These are phyloP conservation scores for Saururus chinensis DNA, from an alignment of 164 flowering plant species.

Conservation along the genomic window DNA sequence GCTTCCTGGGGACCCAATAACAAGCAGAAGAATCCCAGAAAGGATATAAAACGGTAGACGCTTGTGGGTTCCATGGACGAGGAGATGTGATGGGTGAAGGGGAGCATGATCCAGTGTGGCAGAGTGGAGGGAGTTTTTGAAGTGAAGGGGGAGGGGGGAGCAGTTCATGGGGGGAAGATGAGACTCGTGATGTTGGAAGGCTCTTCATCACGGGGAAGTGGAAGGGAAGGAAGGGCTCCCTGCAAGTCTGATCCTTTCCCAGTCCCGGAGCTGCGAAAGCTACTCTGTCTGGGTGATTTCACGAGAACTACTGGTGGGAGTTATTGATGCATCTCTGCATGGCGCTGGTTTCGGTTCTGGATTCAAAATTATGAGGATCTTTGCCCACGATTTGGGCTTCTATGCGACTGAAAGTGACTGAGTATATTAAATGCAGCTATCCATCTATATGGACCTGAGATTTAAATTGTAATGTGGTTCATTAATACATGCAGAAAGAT, in stretches of 20 bases:
- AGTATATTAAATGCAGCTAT: neutral
- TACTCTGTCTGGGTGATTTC: slow-evolving; percentile 13
- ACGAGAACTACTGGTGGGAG: slow-evolving; percentile 40
- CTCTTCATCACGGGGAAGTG: slow-evolving; percentile 63
- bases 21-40: neutral
- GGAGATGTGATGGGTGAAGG: neutral
- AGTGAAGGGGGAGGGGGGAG: too few species aligned
- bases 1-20: slow-evolving; percentile 10
- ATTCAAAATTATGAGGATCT: neutral
- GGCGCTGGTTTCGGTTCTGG: neutral
- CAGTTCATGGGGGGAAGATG: slow-evolving; percentile 17
- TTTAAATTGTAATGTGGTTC: too few species aligned
- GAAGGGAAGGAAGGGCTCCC: slow-evolving; percentile 12
- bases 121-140: neutral
- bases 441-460: neutral
- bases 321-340: too few species aligned
- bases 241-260: neutral
- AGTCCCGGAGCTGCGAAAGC: slow-evolving; percentile 26
- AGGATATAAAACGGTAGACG: too few species aligned
- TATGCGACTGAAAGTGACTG: neutral
- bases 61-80: slow-evolving; percentile 27
- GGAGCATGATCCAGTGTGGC: neutral
- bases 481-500: too few species aligned
- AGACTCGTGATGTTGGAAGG: slow-evolving; percentile 67
- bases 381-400: neutral